Evolutionary conservation across 768 basidiomycete species (phyloP).

Genomic region (Hemileccinum impolitum): DNA sequence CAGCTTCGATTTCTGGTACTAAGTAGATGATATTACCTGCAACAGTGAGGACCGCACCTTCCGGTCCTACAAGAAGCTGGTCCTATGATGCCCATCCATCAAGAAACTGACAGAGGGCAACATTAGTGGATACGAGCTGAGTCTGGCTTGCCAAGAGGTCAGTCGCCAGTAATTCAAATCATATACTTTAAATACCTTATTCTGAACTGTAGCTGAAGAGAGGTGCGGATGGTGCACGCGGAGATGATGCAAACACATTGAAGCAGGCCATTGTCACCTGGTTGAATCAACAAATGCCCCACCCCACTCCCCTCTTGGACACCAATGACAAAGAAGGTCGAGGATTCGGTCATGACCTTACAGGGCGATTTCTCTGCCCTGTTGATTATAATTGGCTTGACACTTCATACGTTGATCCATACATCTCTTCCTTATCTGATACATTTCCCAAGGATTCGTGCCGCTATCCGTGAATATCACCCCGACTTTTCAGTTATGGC

Average conservation of each 20-base stretch:
- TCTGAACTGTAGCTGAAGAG: slow-evolving; percentile 8
- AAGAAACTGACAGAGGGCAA: background rate
- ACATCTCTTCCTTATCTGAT: background rate
- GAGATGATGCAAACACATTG: slow-evolving; percentile 9
- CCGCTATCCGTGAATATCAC: background rate
- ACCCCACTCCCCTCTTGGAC: background rate
- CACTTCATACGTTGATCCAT: background rate
- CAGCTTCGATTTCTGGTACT: too few species aligned
- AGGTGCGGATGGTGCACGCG: slow-evolving; percentile 10
- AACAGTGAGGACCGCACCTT: slow-evolving; percentile 4
- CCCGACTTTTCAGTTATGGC: slow-evolving; percentile 1
- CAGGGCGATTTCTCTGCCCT: slow-evolving; percentile 8
- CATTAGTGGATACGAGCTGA: background rate
- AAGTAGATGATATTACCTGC: background rate
- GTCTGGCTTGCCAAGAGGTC: slow-evolving; percentile 4
- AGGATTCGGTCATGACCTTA: slow-evolving; percentile 9
- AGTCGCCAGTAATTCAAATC: background rate
- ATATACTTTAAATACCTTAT: background rate
- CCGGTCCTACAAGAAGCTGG: slow-evolving; percentile 7
- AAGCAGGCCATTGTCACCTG: slow-evolving; percentile 3
- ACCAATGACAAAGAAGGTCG: background rate
- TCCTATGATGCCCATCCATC: slow-evolving; percentile 5
- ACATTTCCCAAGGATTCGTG: background rate
- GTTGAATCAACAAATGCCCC: slow-evolving; percentile 4
- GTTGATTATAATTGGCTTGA: slow-evolving; percentile 16